Evolutionary conservation across 805 yeast species (phyloP).

Genomic region (Blastobotrys attinorum): DNA sequence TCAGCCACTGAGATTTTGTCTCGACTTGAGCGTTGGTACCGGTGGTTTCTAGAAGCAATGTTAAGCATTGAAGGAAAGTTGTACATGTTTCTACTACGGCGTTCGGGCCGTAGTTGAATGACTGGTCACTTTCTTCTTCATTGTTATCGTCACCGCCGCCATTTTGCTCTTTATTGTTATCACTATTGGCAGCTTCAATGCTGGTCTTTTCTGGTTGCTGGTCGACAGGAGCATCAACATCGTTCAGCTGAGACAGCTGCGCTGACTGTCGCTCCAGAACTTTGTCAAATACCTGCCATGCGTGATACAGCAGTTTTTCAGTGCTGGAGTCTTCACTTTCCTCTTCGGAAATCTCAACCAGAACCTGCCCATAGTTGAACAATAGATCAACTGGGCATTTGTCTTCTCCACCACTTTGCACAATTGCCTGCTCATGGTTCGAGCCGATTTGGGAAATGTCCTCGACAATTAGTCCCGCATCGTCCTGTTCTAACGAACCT

Average conservation of each 20-base stretch:
- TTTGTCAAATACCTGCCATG: constrained; percentile 12
- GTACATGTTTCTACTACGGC: constrained; percentile 1
- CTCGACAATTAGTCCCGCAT: constrained; percentile 4
- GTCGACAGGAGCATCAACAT: background rate
- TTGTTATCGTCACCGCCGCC: too few species aligned
- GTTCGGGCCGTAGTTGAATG: constrained; percentile 3
- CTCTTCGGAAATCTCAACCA: constrained; percentile 18
- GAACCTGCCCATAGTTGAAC: constrained; percentile 20
- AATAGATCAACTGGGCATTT: constrained; percentile 11
- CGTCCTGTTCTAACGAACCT: constrained; percentile 6
- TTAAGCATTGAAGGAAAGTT: background rate
- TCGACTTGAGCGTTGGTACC: background rate
- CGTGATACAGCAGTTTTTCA: constrained; percentile 7
- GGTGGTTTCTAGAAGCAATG: background rate
- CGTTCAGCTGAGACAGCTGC: constrained; percentile 8
- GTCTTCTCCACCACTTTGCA: constrained; percentile 2
- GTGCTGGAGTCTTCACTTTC: constrained; percentile 7
- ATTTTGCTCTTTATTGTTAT: background rate
- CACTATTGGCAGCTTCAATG: background rate
- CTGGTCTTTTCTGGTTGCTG: too few species aligned
- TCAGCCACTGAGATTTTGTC: background rate
- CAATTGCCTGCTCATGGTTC: constrained; percentile 10
- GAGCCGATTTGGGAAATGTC: constrained; percentile 9
- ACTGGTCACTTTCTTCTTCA: background rate
- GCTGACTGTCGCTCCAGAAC: constrained; percentile 12